A percentile compares a stretch with the other conserved stretches of the same genome.
phyloP scores from a whole-genome alignment of 202 grass and related monocot species.

The Dendrocalamus latiflorus region DNA sequence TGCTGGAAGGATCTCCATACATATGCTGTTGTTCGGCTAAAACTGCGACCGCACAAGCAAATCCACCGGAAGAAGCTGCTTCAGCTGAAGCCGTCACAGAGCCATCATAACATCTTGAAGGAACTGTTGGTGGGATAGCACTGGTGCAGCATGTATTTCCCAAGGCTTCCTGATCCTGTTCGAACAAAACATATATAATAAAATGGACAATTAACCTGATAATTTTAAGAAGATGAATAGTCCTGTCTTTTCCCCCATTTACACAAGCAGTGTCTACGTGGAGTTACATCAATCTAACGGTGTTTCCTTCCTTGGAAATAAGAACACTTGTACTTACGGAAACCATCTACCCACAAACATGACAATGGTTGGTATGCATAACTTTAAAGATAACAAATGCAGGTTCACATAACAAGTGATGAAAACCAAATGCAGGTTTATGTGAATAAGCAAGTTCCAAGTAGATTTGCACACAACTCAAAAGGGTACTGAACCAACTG shows the following conservation, averaged over 20 bases:
- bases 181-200: constrained; percentile 9
- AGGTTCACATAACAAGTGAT: not conserved
- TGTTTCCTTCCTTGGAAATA: not conserved
- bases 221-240: constrained; percentile 1
- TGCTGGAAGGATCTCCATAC: constrained; percentile 36
- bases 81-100: not conserved
- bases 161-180: constrained; percentile 69
- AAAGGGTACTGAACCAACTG: not conserved
- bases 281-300: not conserved
- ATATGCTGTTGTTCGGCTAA: constrained; percentile 74
- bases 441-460: not conserved
- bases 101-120: not conserved
- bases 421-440: not conserved
- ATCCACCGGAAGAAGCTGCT: constrained; percentile 47
- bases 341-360: not conserved
- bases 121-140: constrained; percentile 1
- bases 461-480: not conserved
- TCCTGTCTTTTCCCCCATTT: not conserved
- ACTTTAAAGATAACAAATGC: not conserved
- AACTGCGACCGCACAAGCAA: constrained; percentile 72
- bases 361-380: not conserved
- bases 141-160: constrained; percentile 18
- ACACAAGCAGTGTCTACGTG: not conserved
- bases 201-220: not conserved
- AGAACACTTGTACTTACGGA: not conserved